Percentiles rank a stretch among this genome's conserved stretches.
These are phyloP conservation scores for Aureobasidium zeae DNA, from an alignment of 2,329 filamentous ascomycete species.

Conservation along the genomic window DNA sequence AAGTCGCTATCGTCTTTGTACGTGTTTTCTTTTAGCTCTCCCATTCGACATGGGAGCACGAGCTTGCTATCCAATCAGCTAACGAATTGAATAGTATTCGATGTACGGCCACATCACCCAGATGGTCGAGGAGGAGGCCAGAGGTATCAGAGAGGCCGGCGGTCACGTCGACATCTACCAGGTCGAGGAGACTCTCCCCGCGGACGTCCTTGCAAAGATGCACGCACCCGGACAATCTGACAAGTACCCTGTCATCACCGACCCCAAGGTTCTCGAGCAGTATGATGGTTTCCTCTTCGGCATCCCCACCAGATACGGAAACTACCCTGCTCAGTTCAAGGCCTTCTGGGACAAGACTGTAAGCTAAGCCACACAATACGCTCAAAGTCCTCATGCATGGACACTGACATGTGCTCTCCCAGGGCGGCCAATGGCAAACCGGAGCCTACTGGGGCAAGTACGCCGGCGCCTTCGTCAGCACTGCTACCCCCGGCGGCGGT, in stretches of 20 bases:
- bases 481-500: constrained; percentile 74
- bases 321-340: constrained; percentile 96
- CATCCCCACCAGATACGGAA: constrained; percentile 87
- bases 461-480: constrained; percentile 83
- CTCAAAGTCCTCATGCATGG: background rate
- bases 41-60: no score
- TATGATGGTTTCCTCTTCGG: constrained; percentile 91
- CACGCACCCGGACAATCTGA: constrained; percentile 55
- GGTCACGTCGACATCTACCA: constrained; percentile 76
- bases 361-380: background rate
- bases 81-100: constrained; percentile 84
- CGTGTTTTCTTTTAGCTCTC: constrained; percentile 33
- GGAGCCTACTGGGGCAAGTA: constrained; percentile 69
- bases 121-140: constrained; percentile 82
- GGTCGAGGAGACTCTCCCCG: constrained; percentile 75
- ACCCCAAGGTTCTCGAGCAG: constrained; percentile 21
- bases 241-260: constrained; percentile 6
- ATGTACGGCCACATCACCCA: constrained; percentile 85
- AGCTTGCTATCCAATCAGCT: no score
- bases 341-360: constrained; percentile 81
- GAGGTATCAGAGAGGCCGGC: constrained; percentile 79
- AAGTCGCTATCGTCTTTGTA: constrained; percentile 71
- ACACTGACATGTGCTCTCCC: background rate
- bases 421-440: constrained; percentile 62
- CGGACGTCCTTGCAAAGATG: constrained; percentile 85